Conservation (phyloP, 1,284 basidiomycete species). For the Trametes hirsuta region DNA sequence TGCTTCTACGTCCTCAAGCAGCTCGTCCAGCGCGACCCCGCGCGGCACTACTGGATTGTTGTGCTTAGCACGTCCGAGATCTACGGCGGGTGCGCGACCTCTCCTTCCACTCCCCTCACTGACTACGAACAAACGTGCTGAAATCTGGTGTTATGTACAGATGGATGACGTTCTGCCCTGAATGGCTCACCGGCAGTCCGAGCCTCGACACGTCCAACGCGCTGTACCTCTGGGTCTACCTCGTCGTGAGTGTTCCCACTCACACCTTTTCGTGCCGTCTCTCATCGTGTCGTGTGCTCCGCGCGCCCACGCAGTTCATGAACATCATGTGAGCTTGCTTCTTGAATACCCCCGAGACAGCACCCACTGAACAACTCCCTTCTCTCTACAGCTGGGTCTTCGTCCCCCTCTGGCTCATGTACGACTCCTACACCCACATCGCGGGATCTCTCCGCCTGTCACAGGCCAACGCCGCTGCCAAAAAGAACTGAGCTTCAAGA, state of each 20-base stretch:
- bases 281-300: neutral
- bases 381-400: conserved; percentile 67
- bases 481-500: conserved; percentile 38
- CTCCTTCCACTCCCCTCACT: neutral
- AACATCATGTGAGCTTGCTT: conserved; percentile 62
- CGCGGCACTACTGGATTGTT: conserved; percentile 80
- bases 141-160: conserved; percentile 36
- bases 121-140: neutral
- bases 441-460: conserved; percentile 54
- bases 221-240: conserved; percentile 51
- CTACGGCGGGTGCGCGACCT: conserved; percentile 67
- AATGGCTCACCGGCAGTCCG: conserved; percentile 79
- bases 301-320: conserved; percentile 60
- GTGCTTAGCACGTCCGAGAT: conserved; percentile 75
- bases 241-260: conserved; percentile 38
- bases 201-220: conserved; percentile 72
- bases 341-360: neutral
- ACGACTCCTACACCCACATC: conserved; percentile 74
- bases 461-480: conserved; percentile 42
- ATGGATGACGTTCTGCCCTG: conserved; percentile 86
- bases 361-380: neutral
- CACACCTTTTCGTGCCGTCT: neutral
- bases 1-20: conserved; percentile 72
- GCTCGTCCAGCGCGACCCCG: conserved; percentile 63
- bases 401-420: conserved; percentile 75